These are phyloP conservation scores for Diospyros lotus DNA, from an alignment of 148 eudicot species.

Conservation along the genomic window DNA sequence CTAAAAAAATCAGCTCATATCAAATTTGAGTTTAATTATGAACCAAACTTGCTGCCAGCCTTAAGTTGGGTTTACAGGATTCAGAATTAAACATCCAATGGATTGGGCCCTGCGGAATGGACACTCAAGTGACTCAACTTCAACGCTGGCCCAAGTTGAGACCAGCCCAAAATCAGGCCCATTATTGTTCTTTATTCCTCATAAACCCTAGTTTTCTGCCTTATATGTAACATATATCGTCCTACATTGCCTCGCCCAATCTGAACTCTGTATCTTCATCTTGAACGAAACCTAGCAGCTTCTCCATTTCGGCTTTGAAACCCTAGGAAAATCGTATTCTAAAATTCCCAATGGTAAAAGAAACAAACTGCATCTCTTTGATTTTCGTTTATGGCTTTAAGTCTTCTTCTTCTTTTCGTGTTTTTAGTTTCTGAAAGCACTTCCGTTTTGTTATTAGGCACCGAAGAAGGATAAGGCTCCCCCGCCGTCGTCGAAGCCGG, in stretches of 20 bases:
- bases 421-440: not conserved
- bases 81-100: too few species aligned
- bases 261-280: not conserved
- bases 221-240: not conserved
- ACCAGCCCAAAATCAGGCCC: too few species aligned
- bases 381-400: not conserved
- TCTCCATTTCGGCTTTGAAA: not conserved
- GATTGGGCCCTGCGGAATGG: too few species aligned
- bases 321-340: not conserved
- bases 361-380: not conserved
- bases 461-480: slow-evolving; percentile 27
- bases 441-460: slow-evolving; percentile 11
- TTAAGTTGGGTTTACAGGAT: too few species aligned
- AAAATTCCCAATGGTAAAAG: not conserved
- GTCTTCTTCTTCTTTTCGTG: not conserved
- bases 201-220: not conserved
- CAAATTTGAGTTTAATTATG: too few species aligned
- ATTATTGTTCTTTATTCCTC: too few species aligned
- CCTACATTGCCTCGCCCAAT: not conserved
- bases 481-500: slow-evolving; percentile 20
- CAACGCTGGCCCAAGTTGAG: too few species aligned
- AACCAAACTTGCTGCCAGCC: too few species aligned
- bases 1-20: too few species aligned
- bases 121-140: too few species aligned
- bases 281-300: not conserved